Base-by-base conservation (phyloP, 495 filamentous ascomycete species). In the Talaromyces adpressus region DNA sequence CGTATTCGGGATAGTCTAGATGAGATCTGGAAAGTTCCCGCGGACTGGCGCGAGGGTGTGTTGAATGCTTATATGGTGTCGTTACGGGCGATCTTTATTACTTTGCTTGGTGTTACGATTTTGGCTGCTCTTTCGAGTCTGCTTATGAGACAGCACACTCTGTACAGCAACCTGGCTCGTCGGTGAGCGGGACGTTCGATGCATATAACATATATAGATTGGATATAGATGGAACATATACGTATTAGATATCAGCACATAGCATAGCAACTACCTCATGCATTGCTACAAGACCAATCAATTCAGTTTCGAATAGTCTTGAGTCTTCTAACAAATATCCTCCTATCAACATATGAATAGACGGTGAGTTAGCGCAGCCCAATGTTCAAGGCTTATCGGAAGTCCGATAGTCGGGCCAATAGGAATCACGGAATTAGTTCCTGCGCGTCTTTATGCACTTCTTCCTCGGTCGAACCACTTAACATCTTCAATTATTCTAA, bases 51-150 rank as follows among this genome's bases (percentile, higher is more conserved):
- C n/a, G 78, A 82, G 0, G 85, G 84, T 0, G 91, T 92, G 0
- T 74, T 89, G 59, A 83, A 84, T 39, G 84, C 86, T 2, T 94
- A 93, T 69, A 90, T 92, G 81, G 83, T 84, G 59, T 89, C 90
- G 3, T 78, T 96, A 57, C 81, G 84, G 52, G 87, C 85, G 5
- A 90, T 95, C 0, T 97, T 93, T 77, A 68, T 89, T 41, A 84
- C 87, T 0, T 74, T 84, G 23, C 67, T 96, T 20, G 89, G 79
- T 0, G 68, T 95, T 61, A 77, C 78, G 1, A 67, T 87, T 0
- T 56, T 89, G 14, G 89, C 79, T 1, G 85, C 77, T 5, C 69
- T 90, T 49, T 68, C 88, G 8, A 83, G 82, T 67, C 75, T 87
- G 51, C 81, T 84, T 7, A 91, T 96, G 84, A 87, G 82, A 72